Conservation (phyloP, 257 asterid species). For the Misopates orontium region DNA sequence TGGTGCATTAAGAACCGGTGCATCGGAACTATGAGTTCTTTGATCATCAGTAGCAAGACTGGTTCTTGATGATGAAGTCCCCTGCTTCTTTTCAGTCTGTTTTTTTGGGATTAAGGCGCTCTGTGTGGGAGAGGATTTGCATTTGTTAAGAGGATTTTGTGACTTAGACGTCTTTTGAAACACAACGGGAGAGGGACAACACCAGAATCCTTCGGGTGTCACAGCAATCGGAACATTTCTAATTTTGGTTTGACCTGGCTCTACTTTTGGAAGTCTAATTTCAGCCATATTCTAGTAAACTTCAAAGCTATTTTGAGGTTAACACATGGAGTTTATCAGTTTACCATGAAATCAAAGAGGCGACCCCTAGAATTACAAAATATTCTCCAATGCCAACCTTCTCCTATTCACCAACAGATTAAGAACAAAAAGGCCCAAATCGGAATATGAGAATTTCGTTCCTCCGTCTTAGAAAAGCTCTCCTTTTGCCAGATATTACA, state of each 20-base stretch:
- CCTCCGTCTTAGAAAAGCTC: neutral
- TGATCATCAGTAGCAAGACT: slow-evolving; percentile 41
- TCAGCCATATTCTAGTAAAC: slow-evolving; percentile 57
- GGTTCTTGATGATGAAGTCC: slow-evolving; percentile 35
- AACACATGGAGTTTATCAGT: slow-evolving; percentile 33
- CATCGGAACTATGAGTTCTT: slow-evolving; percentile 40
- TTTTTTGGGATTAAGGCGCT: slow-evolving; percentile 42
- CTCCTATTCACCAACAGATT: no score
- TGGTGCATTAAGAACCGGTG: slow-evolving; percentile 37
- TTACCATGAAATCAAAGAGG: no score
- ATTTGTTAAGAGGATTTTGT: slow-evolving; percentile 59
- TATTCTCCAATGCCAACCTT: no score
- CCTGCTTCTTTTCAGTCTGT: slow-evolving; percentile 53
- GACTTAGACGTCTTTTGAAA: slow-evolving; percentile 68
- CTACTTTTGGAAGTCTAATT: slow-evolving; percentile 62
- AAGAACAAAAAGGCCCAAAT: slow-evolving; percentile 20
- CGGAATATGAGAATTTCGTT: neutral
- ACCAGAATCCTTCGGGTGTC: slow-evolving; percentile 98
- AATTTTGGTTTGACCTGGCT: slow-evolving; percentile 69
- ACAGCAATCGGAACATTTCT: slow-evolving; percentile 90
- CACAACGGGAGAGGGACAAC: slow-evolving; percentile 91
- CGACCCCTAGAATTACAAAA: no score
- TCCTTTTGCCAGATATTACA: neutral
- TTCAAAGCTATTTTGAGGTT: slow-evolving; percentile 30
- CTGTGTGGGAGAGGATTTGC: slow-evolving; percentile 43